Base-by-base conservation (phyloP, 345 rosid species). In the Atalantia buxifolia region DNA sequence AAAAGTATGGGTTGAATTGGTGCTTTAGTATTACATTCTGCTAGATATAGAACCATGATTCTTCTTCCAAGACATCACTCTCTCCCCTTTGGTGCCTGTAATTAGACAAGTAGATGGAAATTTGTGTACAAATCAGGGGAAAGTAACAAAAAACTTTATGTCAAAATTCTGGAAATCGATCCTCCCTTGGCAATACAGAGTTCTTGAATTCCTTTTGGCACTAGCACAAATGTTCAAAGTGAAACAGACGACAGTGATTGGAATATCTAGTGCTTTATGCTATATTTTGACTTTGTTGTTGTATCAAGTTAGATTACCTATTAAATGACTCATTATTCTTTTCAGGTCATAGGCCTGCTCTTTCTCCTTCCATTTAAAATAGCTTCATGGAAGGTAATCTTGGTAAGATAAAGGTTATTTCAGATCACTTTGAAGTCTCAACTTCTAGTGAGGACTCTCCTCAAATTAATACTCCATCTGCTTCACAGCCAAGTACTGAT, bases 321-420 rank as follows among this genome's bases (percentile, higher is more conserved):
- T 45, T 50, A 13, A 40, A 35, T 40, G 42, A 59, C 9, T 7
- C 24, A 35, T 4, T 42, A 22, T 25, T 13, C 30, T 78, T 40
- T 33, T 45, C 63, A 66, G 71, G 71, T 69, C 62, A 31, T 21
- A 69, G 73, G 73, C 64, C 57, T 77, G 60, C 36, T 33, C 33
- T 64, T 56, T 79, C 36, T 62, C 75, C n/a, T 73, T 75, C 13
- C 64, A 71, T 75, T 48, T 48, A 69, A 50, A 57, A 38, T 55
- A 71, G 83, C 85, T 92, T 87, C 84, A 95, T 95, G 98, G 99
- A 82, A 83, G 97, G 87, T 87, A 72, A 81, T 83, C 84, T 81
- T 80, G 87, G 85, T 80, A 94, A 86, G 82, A 70, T 92, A 83
- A 92, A 85, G 63, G 85, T 92, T 79, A 81, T 92, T 75, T 85